These are phyloP conservation scores for Cunninghamia lanceolata DNA, from an alignment of 75 land plant genomes.

Conservation along the genomic window DNA sequence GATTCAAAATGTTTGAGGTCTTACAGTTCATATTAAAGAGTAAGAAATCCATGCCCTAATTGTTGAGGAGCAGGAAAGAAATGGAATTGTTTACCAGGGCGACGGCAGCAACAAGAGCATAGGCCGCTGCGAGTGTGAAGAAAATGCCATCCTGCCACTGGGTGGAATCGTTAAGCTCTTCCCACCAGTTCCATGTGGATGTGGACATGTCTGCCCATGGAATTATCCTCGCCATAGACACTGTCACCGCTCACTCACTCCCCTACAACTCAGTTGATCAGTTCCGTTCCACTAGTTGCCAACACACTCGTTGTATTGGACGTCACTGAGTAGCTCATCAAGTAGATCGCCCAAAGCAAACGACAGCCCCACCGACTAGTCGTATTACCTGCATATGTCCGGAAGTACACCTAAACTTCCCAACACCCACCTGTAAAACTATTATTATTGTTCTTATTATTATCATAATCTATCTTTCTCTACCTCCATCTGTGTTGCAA, in stretches of 20 bases:
- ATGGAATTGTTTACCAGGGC: slow-evolving; percentile 53
- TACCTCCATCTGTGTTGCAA: too few relatives aligned
- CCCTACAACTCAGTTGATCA: too few relatives aligned
- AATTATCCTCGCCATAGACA: neutral
- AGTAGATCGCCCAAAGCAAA: too few relatives aligned
- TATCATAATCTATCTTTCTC: too few relatives aligned
- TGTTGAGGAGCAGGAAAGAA: neutral
- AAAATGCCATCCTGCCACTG: slow-evolving; percentile 88
- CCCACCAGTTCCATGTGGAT: slow-evolving; percentile 53
- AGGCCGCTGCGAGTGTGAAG: slow-evolving; percentile 66
- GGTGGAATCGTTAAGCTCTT: slow-evolving; percentile 59
- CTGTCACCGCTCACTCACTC: neutral
- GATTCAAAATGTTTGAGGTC: neutral
- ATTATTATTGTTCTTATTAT: too few relatives aligned
- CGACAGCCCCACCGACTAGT: too few relatives aligned
- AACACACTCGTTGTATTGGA: too few relatives aligned
- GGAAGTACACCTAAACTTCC: too few relatives aligned
- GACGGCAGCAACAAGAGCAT: slow-evolving; percentile 68
- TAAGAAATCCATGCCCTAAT: neutral
- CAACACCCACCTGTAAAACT: too few relatives aligned
- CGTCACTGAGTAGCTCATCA: too few relatives aligned
- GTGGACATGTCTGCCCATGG: neutral
- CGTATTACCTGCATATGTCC: too few relatives aligned
- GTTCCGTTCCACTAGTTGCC: too few relatives aligned
- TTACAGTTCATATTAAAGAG: neutral